These are phyloP conservation scores for Nematocida sp. DNA, from an alignment of 371 early-diverging fungal genomes.

Conservation along the genomic window DNA sequence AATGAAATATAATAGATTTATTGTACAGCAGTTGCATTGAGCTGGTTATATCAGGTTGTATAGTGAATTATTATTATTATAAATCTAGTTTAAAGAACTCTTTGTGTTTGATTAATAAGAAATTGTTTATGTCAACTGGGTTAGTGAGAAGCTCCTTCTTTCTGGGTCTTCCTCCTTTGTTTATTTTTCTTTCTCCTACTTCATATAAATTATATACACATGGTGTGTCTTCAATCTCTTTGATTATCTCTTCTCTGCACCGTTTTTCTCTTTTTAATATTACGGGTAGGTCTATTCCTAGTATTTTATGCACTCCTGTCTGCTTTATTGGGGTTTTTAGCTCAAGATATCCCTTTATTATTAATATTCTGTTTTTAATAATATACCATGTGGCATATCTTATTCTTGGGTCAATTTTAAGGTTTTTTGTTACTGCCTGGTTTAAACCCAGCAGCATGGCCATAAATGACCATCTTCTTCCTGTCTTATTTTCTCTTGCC, in stretches of 20 bases:
- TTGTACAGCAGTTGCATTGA: no score
- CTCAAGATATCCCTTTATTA: slow-evolving; percentile 37
- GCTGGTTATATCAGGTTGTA: no score
- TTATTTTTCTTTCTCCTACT: slow-evolving; percentile 43
- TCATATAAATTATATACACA: background rate
- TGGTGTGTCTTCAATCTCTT: background rate
- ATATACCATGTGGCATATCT: slow-evolving; percentile 26
- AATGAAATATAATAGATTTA: no score
- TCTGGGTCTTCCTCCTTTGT: slow-evolving; percentile 50
- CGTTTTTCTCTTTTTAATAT: background rate
- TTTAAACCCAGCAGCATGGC: background rate
- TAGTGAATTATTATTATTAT: no score
- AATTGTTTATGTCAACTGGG: no score
- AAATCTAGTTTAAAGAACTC: no score
- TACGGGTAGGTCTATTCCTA: background rate
- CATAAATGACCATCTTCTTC: slow-evolving; percentile 48
- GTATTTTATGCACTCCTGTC: slow-evolving; percentile 38
- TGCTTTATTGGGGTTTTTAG: slow-evolving; percentile 39
- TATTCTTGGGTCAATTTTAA: slow-evolving; percentile 6
- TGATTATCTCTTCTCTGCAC: slow-evolving; percentile 43
- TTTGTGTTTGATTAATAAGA: no score
- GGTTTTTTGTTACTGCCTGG: background rate
- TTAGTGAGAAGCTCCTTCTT: background rate
- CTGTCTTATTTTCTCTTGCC: slow-evolving; percentile 31
- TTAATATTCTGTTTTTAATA: background rate